Evolutionary conservation across 192 early-diverging fungal species (phyloP).

Genomic region (Podila clonocystis): DNA sequence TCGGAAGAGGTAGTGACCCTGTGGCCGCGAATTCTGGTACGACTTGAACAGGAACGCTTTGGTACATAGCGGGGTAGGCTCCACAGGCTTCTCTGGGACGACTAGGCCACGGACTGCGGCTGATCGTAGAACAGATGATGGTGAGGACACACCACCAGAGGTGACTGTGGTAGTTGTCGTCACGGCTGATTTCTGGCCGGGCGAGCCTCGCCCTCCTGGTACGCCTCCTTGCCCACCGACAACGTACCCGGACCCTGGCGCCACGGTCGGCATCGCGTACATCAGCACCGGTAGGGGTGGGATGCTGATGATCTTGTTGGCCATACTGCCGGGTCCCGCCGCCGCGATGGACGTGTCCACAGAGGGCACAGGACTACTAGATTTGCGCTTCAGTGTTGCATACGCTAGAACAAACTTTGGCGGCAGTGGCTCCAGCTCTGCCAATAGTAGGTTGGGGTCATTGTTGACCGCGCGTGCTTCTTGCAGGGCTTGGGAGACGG

Average conservation of each 20-base stretch:
- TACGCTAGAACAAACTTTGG: slow-evolving; percentile 16
- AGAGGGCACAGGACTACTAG: not conserved
- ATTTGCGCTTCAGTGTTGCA: not conserved
- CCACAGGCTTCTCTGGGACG: not conserved
- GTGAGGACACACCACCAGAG: not conserved
- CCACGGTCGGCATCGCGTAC: not conserved
- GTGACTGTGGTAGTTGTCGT: not conserved
- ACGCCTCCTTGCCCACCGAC: not conserved
- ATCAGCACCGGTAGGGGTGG: not conserved
- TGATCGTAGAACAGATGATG: not conserved
- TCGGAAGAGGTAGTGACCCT: slow-evolving; percentile 42
- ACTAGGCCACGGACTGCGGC: not conserved
- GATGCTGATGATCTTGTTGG: not conserved
- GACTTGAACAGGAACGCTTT: slow-evolving; percentile 40
- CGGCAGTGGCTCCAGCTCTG: slow-evolving; percentile 27
- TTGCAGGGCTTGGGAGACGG: slow-evolving; percentile 8
- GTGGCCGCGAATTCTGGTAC: slow-evolving; percentile 15
- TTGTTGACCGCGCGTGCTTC: slow-evolving; percentile 15
- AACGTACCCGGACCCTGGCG: not conserved
- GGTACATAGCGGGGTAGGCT: not conserved
- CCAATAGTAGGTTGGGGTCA: slow-evolving; percentile 21
- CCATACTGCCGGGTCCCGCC: not conserved
- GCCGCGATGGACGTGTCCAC: too few species aligned
- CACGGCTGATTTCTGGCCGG: not conserved
- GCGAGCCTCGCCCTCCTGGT: not conserved